These are phyloP conservation scores for Avena insularis DNA, from an alignment of 176 grass and related monocot species.

Conservation along the genomic window DNA sequence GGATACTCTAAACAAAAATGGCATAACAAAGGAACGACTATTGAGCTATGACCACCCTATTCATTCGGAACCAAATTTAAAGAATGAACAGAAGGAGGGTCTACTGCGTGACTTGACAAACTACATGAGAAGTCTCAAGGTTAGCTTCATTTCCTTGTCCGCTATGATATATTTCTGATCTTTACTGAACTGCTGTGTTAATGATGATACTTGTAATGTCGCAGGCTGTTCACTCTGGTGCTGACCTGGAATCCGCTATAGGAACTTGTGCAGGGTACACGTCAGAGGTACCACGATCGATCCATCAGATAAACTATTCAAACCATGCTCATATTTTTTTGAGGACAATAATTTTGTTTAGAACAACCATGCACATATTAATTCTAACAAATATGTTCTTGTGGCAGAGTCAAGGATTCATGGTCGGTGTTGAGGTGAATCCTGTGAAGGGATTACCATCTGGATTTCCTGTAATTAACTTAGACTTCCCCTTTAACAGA, in stretches of 20 bases:
- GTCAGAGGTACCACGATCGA: conserved; percentile 59
- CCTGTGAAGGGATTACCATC: conserved; percentile 86
- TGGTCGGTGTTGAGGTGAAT: conserved; percentile 94
- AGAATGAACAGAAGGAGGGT: conserved; percentile 74
- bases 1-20: conserved; percentile 84
- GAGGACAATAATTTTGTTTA: no score
- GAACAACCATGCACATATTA: neutral
- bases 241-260: conserved; percentile 93
- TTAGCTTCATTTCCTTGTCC: neutral
- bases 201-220: neutral
- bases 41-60: conserved; percentile 85
- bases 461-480: conserved; percentile 76
- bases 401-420: conserved; percentile 91
- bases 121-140: conserved; percentile 93
- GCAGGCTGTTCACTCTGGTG: conserved; percentile 96
- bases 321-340: neutral
- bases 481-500: conserved; percentile 35
- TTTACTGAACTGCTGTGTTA: neutral
- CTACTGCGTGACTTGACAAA: conserved; percentile 77
- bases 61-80: conserved; percentile 93
- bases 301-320: conserved; percentile 12
- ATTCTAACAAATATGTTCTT: neutral
- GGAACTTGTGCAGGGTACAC: conserved; percentile 90
- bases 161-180: neutral
- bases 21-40: conserved; percentile 87